Evolutionary conservation across 2,329 filamentous ascomycete genomes (phyloP).

Genomic region (Penicillium sp.): DNA sequence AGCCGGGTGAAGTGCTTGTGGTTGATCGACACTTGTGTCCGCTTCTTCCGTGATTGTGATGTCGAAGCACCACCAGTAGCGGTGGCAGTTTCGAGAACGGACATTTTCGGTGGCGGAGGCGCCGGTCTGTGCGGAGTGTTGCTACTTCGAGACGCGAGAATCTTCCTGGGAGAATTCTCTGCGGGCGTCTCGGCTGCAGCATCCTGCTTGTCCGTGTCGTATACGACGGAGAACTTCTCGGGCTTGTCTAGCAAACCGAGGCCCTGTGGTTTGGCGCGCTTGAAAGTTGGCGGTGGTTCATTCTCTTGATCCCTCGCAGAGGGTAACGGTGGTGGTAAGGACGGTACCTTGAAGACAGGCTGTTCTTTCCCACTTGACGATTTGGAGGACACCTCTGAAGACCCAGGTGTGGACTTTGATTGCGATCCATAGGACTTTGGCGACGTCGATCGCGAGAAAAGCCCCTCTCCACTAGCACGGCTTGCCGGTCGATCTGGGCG

Average conservation of each 20-base stretch:
- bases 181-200: slow-evolving; percentile 48
- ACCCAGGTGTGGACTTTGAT: slow-evolving; percentile 45
- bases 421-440: slow-evolving; percentile 39
- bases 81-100: slow-evolving; percentile 87
- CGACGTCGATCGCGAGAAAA: slow-evolving; percentile 39
- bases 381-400: slow-evolving; percentile 44
- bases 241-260: slow-evolving; percentile 60
- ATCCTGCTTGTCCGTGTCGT: slow-evolving; percentile 47
- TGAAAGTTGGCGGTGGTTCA: slow-evolving; percentile 70
- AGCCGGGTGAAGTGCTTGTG: slow-evolving; percentile 87
- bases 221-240: slow-evolving; percentile 57
- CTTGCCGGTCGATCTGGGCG: slow-evolving; percentile 27
- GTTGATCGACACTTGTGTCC: slow-evolving; percentile 84
- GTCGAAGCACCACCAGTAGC: slow-evolving; percentile 78
- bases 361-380: slow-evolving; percentile 47
- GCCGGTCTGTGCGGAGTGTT: slow-evolving; percentile 79
- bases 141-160: slow-evolving; percentile 57
- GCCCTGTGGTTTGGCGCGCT: slow-evolving; percentile 59
- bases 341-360: slow-evolving; percentile 62
- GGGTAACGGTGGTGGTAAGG: slow-evolving; percentile 61
- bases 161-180: slow-evolving; percentile 48
- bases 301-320: slow-evolving; percentile 82
- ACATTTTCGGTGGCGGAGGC: slow-evolving; percentile 92
- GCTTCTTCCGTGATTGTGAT: slow-evolving; percentile 71
- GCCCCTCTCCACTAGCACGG: slow-evolving; percentile 26